Percentiles rank a stretch among this genome's conserved stretches.
Conservation (phyloP, 805 yeast genomes). For the Ogataea chonburiensis region DNA sequence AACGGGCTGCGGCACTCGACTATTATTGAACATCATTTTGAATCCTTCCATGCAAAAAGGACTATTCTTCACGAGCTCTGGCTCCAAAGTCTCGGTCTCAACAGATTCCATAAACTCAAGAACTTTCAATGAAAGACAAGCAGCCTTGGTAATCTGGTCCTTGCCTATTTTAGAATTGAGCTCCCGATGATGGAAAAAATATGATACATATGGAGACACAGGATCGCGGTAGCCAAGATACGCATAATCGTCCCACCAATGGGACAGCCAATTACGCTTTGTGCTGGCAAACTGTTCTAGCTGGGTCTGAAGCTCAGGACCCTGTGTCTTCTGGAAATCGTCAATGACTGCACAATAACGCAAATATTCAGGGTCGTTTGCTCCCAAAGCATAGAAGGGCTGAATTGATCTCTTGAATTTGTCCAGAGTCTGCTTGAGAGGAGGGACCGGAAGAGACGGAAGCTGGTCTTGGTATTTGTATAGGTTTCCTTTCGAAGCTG, state of each 20-base stretch:
- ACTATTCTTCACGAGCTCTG: slow-evolving; percentile 68
- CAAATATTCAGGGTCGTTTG: slow-evolving; percentile 38
- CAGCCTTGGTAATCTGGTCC: slow-evolving; percentile 70
- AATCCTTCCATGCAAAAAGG: slow-evolving; percentile 97
- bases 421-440: slow-evolving; percentile 64
- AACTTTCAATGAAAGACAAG: slow-evolving; percentile 67
- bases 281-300: slow-evolving; percentile 53
- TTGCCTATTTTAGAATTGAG: slow-evolving; percentile 53
- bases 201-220: slow-evolving; percentile 90
- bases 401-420: slow-evolving; percentile 70
- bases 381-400: slow-evolving; percentile 58
- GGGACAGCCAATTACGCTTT: slow-evolving; percentile 83
- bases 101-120: slow-evolving; percentile 64
- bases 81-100: slow-evolving; percentile 71
- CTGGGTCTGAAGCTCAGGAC: slow-evolving; percentile 71
- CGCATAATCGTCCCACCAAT: slow-evolving; percentile 93
- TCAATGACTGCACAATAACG: slow-evolving; percentile 56
- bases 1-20: slow-evolving; percentile 70
- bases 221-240: slow-evolving; percentile 91
- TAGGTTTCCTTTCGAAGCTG: slow-evolving; percentile 55
- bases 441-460: slow-evolving; percentile 87
- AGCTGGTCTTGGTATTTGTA: slow-evolving; percentile 69
- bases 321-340: slow-evolving; percentile 62
- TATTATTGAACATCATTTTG: slow-evolving; percentile 85
- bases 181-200: slow-evolving; percentile 83